A percentile compares a stretch with the other conserved stretches of the same genome.
Evolutionary conservation across 2,329 filamentous ascomycete genomes (phyloP).

Genomic region (Aspergillus sp.): DNA sequence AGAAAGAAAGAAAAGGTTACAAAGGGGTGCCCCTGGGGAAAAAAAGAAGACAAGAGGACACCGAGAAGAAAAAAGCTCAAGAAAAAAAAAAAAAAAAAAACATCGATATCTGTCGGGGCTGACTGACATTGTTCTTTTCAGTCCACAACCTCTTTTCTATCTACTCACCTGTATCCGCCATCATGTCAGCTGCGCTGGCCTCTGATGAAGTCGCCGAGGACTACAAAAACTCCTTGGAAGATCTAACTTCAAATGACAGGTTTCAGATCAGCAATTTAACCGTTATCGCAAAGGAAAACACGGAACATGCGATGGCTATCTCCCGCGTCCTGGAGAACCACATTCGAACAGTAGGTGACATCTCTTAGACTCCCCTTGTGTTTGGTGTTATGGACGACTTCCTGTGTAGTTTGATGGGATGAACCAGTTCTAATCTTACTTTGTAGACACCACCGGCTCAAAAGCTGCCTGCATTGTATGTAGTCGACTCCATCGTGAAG

Average conservation of each 20-base stretch:
- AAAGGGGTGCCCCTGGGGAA: slow-evolving; percentile 3
- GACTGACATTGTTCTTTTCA: background rate
- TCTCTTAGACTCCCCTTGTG: slow-evolving; percentile 12
- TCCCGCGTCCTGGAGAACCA: slow-evolving; percentile 88
- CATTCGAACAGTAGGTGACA: slow-evolving; percentile 81
- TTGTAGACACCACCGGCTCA: slow-evolving; percentile 78
- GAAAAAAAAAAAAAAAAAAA: slow-evolving; percentile 1
- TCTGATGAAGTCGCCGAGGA: slow-evolving; percentile 91
- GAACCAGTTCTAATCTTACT: slow-evolving; percentile 35
- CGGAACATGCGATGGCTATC: slow-evolving; percentile 90
- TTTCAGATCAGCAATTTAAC: slow-evolving; percentile 97
- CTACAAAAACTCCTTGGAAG: slow-evolving; percentile 89
- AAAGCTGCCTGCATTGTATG: slow-evolving; percentile 93
- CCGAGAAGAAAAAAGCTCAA: slow-evolving; percentile 11
- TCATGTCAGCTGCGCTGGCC: slow-evolving; percentile 61
- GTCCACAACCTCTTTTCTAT: slow-evolving; percentile 6
- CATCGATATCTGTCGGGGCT: background rate
- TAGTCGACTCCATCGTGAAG: slow-evolving; percentile 97
- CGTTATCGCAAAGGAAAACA: slow-evolving; percentile 95
- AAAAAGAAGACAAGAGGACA: slow-evolving; percentile 10
- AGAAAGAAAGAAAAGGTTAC: slow-evolving; percentile 14
- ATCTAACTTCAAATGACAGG: slow-evolving; percentile 85
- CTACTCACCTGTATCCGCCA: slow-evolving; percentile 36
- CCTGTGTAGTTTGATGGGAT: slow-evolving; percentile 25
- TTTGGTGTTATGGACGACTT: slow-evolving; percentile 5